phyloP scores from a whole-genome alignment of 2,329 filamentous ascomycete genomes.

The Pseudogymnoascus sp. region DNA sequence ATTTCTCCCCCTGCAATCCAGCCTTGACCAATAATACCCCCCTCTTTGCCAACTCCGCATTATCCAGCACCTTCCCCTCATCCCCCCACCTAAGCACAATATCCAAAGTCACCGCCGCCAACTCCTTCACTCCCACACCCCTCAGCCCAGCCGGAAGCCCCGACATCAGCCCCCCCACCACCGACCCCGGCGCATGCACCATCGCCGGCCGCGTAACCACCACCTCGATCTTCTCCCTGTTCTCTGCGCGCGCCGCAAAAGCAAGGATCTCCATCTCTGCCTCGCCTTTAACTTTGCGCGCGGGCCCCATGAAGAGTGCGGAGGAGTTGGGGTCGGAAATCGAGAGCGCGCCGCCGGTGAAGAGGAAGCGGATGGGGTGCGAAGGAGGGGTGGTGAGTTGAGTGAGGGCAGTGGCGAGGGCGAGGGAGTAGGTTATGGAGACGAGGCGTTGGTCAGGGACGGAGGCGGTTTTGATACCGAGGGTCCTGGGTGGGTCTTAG shows the following conservation, averaged over 20 bases:
- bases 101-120: background rate
- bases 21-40: background rate
- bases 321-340: background rate
- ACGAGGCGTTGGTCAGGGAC: background rate
- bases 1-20: background rate
- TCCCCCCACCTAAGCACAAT: background rate
- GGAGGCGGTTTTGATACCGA: conserved; percentile 6
- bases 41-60: background rate
- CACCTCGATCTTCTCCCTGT: background rate
- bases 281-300: background rate
- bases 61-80: background rate
- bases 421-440: background rate
- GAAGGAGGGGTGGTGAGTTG: background rate
- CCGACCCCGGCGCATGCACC: background rate
- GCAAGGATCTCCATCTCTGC: background rate
- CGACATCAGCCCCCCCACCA: background rate
- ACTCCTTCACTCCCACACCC: background rate
- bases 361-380: background rate
- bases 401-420: background rate
- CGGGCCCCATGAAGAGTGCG: background rate
- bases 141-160: background rate
- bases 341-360: background rate
- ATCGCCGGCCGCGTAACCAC: background rate
- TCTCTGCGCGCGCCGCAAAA: background rate
- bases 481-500: background rate